Base-by-base conservation (phyloP, 2,329 filamentous ascomycete species). In the Colletotrichum abscissum region DNA sequence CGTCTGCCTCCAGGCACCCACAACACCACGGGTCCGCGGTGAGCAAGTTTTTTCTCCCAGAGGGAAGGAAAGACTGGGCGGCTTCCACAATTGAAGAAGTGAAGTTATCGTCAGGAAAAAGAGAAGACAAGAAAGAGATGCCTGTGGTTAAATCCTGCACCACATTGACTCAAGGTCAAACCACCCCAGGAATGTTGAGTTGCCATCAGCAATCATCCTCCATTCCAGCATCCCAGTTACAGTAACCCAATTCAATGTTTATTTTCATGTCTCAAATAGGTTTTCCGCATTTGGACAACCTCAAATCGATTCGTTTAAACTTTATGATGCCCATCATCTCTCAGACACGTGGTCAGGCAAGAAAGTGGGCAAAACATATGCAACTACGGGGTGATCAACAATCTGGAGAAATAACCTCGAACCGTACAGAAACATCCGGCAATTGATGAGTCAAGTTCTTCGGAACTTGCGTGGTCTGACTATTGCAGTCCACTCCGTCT, bases 191-290 rank as follows among this genome's bases (percentile, higher is more conserved):
- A 73, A 73, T 73, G 60, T 8, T 16, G 5, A 22, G 35, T 73
- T 71, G 46, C 60, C 67, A 63, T 9, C 56, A 71, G 71, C 67
- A 71, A 73, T 73, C 22, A 71, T 55, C 42, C 7, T 4, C 12
- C 67, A 56, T 73, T 73, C 71, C 71, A 66, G 9, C 1, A 12
- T 4, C 11, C n/a, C 12, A 11, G 30, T 58, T 35, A 26, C 1
- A 26, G 67, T 38, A 38, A 64, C 33, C 33, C 28, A 62, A 26
- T 19, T 9, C 38, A 7, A 16, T 42, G 22, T 57, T 71, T 73
- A 38, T 62, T 71, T 24, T 66, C 24, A 19, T 71, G 60, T 71
- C 56, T 73, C 35, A 54, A 26, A 66, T 14, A 8, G 16, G 8
- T 8, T 49, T 26, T 9, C 67, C 56, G 22, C 1, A 42, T 22